Percentiles rank a stretch among this genome's conserved stretches.
phyloP scores from a whole-genome alignment of 345 rosid species.

The Moricandia moricandioides region DNA sequence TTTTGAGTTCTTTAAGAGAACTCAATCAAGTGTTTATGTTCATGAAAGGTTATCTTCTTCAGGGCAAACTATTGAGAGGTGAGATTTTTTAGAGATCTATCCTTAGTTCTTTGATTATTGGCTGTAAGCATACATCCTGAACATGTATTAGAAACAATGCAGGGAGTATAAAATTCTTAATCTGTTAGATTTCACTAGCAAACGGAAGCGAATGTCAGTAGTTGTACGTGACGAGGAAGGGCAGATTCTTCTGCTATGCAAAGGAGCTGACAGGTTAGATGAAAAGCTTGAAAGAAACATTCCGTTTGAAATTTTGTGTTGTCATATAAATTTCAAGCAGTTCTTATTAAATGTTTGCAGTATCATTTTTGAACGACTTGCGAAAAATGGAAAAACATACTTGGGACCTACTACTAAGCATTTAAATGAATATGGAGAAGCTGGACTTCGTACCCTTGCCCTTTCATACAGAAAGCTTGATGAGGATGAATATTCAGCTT shows the following conservation, averaged over 20 bases:
- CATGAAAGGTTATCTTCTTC: slow-evolving; percentile 53
- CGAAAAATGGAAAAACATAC: slow-evolving; percentile 67
- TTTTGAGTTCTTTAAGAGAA: slow-evolving; percentile 80
- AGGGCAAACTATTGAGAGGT: slow-evolving; percentile 71
- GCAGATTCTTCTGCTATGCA: slow-evolving; percentile 76
- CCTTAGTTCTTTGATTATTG: neutral
- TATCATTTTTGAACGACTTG: slow-evolving; percentile 82
- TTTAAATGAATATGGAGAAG: slow-evolving; percentile 93
- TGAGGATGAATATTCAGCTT: slow-evolving; percentile 66
- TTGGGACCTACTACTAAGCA: slow-evolving; percentile 69
- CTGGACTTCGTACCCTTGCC: slow-evolving; percentile 84
- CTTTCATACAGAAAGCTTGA: slow-evolving; percentile 77
- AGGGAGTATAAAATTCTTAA: slow-evolving; percentile 94
- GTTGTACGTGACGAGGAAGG: slow-evolving; percentile 75
- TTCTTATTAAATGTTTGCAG: slow-evolving; percentile 41
- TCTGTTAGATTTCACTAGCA: slow-evolving; percentile 92
- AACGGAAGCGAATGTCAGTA: slow-evolving; percentile 94
- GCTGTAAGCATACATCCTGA: slow-evolving; percentile 12
- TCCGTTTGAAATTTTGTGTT: neutral
- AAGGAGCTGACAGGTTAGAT: slow-evolving; percentile 92
- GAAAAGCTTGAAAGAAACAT: neutral
- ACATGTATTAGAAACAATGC: slow-evolving; percentile 35
- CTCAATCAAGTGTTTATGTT: slow-evolving; percentile 76
- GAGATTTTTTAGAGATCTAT: slow-evolving; percentile 17
- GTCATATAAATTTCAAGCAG: neutral